Base-by-base conservation (phyloP, 345 rosid species). In the Jatropha curcas region DNA sequence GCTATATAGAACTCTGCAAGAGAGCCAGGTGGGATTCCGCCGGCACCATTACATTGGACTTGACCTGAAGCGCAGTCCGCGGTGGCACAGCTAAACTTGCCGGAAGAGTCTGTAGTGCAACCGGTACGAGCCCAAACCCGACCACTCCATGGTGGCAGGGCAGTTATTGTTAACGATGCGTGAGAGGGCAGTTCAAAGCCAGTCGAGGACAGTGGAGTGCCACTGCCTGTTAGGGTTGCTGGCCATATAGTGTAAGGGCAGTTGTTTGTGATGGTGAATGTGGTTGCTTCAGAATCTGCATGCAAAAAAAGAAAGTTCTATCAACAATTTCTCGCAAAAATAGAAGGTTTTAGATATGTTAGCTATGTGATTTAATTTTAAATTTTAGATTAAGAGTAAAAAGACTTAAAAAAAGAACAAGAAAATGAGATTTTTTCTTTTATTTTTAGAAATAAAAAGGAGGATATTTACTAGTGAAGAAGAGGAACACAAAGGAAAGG, bases 171-270 rank as follows among this genome's bases (percentile, higher is more conserved):
- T 17, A 25, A 71, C 1, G 83, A 4, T 19, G 80, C 74, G 27
- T 82, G 76, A 45, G 84, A 53, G 53, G 68, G 68, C n/a, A 91
- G 76, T 64, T 75, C 74, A 12, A 89, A 91, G 3, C 97, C 90
- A 5, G 93, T 86, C 33, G 83, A 41, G 14, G 86, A 64, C 4
- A 77, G 43, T 11, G 57, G 81, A 19, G 55, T 19, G 0, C 72
- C 63, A 27, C 62, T 24, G 45, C 78, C 67, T 0, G 81, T 53
- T 16, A 79, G 73, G 13, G 25, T 63, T 41, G 60, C 91, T 0
- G 91, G 89, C 91, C 91, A 90, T 19, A 90, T 72, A 0, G 82
- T 82, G 77, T 41, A 79, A 0, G 84, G 61, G 30, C 91, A 90
- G n/a, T 82, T 84, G 83, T 90, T 87, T 33, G 16, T 75, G 59